Evolutionary conservation across 192 early-diverging fungal genomes (phyloP), one percentile per base, ranked within the genome.

Genomic region (Coemansia sp.): DNA sequence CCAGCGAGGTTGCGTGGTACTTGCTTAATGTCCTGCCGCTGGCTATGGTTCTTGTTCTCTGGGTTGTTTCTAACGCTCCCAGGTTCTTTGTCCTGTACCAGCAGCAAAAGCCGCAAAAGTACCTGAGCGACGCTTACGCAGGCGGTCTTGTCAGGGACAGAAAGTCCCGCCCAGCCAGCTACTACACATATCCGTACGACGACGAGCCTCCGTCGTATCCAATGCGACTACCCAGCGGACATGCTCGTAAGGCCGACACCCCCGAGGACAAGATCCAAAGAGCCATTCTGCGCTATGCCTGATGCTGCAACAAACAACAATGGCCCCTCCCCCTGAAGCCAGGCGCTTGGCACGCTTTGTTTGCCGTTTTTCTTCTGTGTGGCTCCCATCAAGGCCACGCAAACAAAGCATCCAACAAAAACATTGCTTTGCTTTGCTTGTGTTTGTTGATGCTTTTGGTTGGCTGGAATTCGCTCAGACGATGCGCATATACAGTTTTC

Each of bases 1-100:
- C 65, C 0, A 71, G 77, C 58, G 67, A 74, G 64, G 56, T 62
- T 3, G 31, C 49, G 7, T 75, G 69, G 58, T 80, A 74, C n/a
- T 31, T 80, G 64, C 77, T 80, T 12, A 58, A 59, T 4, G 40
- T 63, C 18, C 37, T 80, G 61, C 77, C 77, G 13, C 58, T 75
- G 39, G 77, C 60, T 2, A 42, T 79, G 25, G 61, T 66, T 23
- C 59, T 74, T 40, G 29, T 74, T 8, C 37, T 64, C 56, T 79
- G 77, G 77, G 42, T 59, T 0, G 66, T 63, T 29, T 7, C 61
- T 12, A 74, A 71, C 40, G 72, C 68, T 16, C 72, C 71, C 15
- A 42, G 77, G 0, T 37, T 48, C 31, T 57, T 57, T 57, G 52
- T 46, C n/a, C 58, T 71, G 23, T 35, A 45, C 48, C 23, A 63